Percentiles rank a stretch among this genome's conserved stretches.
Evolutionary conservation across 2,329 filamentous ascomycete genomes (phyloP).

Genomic region (Sporothrix humicola): DNA sequence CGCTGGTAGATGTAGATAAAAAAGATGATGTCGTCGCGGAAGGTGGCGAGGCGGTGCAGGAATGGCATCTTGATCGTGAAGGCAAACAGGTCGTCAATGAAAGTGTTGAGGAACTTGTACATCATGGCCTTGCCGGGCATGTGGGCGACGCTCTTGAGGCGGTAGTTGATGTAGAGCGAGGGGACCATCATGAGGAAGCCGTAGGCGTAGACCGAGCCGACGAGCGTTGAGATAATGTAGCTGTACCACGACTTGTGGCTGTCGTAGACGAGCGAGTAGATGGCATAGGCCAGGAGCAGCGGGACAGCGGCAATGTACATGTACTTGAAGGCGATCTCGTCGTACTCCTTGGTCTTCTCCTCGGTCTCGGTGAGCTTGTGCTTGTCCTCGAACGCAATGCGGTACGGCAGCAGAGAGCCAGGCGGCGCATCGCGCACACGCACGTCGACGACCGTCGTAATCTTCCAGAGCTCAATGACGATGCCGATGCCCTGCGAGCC

Average conservation of each 20-base stretch:
- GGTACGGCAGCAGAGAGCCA: slow-evolving; percentile 76
- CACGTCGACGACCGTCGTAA: slow-evolving; percentile 93
- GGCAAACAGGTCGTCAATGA: slow-evolving; percentile 97
- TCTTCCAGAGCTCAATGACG: slow-evolving; percentile 80
- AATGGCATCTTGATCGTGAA: slow-evolving; percentile 99
- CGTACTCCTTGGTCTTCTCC: slow-evolving; percentile 97
- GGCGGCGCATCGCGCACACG: slow-evolving; percentile 72
- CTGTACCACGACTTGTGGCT: slow-evolving; percentile 98
- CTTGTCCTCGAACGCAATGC: slow-evolving; percentile 90
- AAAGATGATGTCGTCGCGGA: slow-evolving; percentile 96
- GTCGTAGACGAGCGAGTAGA: slow-evolving; percentile 90
- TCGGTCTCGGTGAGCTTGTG: slow-evolving; percentile 94
- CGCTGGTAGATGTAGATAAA: slow-evolving; percentile 96
- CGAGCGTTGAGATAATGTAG: slow-evolving; percentile 91
- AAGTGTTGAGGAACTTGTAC: slow-evolving; percentile 98
- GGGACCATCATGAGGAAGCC: slow-evolving; percentile 99
- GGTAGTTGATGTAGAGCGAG: slow-evolving; percentile 97
- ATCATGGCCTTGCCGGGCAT: slow-evolving; percentile 97
- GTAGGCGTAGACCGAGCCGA: slow-evolving; percentile 96
- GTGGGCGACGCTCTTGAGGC: slow-evolving; percentile 91
- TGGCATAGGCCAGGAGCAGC: slow-evolving; percentile 84
- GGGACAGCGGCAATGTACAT: slow-evolving; percentile 92
- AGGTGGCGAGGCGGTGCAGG: slow-evolving; percentile 86
- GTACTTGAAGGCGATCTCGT: slow-evolving; percentile 96
- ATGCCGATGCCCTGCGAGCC: slow-evolving; percentile 87